Evolutionary conservation across 2,329 filamentous ascomycete genomes (phyloP).

Genomic region (Magnaporthiopsis poae): DNA sequence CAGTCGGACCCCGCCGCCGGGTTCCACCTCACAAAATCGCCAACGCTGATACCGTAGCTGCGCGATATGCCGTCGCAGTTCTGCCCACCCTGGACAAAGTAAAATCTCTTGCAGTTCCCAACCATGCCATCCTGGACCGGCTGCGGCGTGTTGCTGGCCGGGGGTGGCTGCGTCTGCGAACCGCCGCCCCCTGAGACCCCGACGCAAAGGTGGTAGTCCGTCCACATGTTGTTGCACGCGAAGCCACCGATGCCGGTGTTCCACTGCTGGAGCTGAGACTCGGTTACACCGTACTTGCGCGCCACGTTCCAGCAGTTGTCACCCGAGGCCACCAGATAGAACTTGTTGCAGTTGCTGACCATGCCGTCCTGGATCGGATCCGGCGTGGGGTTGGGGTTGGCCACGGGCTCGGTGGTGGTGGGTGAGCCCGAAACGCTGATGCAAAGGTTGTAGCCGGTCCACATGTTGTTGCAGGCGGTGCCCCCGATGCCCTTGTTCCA

Average conservation of each 20-base stretch:
- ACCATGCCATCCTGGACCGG: constrained; percentile 10
- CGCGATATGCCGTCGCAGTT: constrained; percentile 9
- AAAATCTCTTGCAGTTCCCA: constrained; percentile 8
- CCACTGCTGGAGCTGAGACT: constrained; percentile 8
- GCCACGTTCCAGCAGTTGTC: constrained; percentile 9
- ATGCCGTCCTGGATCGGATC: constrained; percentile 9
- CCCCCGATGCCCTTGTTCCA: constrained; percentile 9
- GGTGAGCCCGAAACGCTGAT: constrained; percentile 8
- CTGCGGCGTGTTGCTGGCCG: constrained; percentile 5
- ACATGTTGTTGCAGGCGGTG: constrained; percentile 9
- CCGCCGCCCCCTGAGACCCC: constrained; percentile 2
- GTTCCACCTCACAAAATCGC: not conserved
- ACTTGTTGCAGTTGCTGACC: constrained; percentile 9
- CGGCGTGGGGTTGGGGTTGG: constrained; percentile 2
- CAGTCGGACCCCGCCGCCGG: not conserved
- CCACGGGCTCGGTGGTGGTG: not conserved
- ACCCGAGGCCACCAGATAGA: constrained; percentile 5
- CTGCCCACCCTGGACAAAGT: constrained; percentile 7
- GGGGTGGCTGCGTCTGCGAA: not conserved
- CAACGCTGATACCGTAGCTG: not conserved
- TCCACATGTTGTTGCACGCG: constrained; percentile 9
- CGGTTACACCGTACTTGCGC: not conserved
- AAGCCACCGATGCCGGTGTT: constrained; percentile 8
- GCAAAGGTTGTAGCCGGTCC: constrained; percentile 15
- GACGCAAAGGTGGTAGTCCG: constrained; percentile 15